phyloP scores from a whole-genome alignment of 345 rosid genomes.

The Physaria fendleri region DNA sequence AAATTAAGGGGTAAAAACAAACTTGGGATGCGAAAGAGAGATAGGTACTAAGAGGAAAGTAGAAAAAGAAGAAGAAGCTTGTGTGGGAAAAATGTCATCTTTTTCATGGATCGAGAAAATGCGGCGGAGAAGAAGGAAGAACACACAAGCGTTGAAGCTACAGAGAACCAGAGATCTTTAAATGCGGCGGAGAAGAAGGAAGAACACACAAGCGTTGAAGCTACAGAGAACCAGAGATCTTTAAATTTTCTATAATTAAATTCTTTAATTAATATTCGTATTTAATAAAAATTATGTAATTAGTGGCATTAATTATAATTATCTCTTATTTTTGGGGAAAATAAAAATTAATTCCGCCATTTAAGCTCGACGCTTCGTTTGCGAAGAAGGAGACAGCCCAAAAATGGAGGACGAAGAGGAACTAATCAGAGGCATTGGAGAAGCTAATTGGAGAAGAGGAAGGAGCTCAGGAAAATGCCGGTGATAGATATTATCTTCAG shows the following conservation, averaged over 20 bases:
- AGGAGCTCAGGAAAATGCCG: constrained; percentile 34
- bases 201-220: constrained; percentile 14
- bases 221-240: too few species aligned
- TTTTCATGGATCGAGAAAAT: constrained; percentile 8
- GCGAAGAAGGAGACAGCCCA: background rate
- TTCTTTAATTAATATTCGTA: too few species aligned
- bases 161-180: constrained; percentile 15
- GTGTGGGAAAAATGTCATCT: background rate
- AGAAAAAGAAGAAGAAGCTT: constrained; percentile 2
- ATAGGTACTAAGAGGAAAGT: background rate
- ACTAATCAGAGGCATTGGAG: background rate
- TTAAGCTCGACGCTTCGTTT: constrained; percentile 30
- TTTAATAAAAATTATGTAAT: too few species aligned
- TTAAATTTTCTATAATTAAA: too few species aligned
- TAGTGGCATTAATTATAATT: too few species aligned
- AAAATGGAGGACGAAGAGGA: constrained; percentile 14
- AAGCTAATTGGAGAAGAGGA: constrained; percentile 12
- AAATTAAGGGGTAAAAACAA: too few species aligned
- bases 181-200: constrained; percentile 24
- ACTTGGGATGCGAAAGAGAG: background rate
- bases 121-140: constrained; percentile 28
- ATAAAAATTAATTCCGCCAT: constrained; percentile 23
- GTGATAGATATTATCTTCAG: constrained; percentile 63
- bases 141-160: constrained; percentile 12
- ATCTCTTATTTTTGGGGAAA: too few species aligned